These are phyloP conservation scores for Ceratocystiopsis minuta DNA, from an alignment of 2,329 filamentous ascomycete species.

Conservation along the genomic window DNA sequence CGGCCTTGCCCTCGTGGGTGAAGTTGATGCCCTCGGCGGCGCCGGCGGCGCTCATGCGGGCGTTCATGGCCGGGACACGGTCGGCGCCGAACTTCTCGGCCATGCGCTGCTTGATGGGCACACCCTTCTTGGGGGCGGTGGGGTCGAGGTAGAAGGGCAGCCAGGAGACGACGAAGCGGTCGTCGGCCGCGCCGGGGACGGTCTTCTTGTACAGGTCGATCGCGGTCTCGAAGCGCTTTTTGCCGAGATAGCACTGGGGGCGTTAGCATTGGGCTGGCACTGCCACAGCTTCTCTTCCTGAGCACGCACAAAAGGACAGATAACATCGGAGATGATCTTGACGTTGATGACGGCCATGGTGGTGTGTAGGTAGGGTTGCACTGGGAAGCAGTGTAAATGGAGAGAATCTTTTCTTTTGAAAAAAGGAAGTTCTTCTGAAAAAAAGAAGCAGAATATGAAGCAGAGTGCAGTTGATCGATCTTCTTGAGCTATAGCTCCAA, in stretches of 20 bases:
- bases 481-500: no score
- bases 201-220: constrained; percentile 47
- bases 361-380: no score
- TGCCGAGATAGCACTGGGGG: constrained; percentile 57
- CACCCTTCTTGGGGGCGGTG: constrained; percentile 27
- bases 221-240: constrained; percentile 53
- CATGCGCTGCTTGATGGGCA: constrained; percentile 34
- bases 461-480: no score
- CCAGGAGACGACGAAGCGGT: constrained; percentile 61
- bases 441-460: no score
- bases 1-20: constrained; percentile 49
- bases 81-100: constrained; percentile 47
- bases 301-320: constrained; percentile 44
- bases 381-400: no score
- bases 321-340: constrained; percentile 61
- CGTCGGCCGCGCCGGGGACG: constrained; percentile 36
- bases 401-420: no score
- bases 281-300: no score
- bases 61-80: constrained; percentile 17
- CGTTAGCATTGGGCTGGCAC: constrained; percentile 9
- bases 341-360: constrained; percentile 60
- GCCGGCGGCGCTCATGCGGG: constrained; percentile 35
- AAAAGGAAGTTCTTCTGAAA: no score
- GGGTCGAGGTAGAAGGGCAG: constrained; percentile 69
- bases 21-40: constrained; percentile 54